Evolutionary conservation across 768 basidiomycete genomes (phyloP), one percentile per base, ranked within the genome.

Genomic region (Polyporus arcularius): DNA sequence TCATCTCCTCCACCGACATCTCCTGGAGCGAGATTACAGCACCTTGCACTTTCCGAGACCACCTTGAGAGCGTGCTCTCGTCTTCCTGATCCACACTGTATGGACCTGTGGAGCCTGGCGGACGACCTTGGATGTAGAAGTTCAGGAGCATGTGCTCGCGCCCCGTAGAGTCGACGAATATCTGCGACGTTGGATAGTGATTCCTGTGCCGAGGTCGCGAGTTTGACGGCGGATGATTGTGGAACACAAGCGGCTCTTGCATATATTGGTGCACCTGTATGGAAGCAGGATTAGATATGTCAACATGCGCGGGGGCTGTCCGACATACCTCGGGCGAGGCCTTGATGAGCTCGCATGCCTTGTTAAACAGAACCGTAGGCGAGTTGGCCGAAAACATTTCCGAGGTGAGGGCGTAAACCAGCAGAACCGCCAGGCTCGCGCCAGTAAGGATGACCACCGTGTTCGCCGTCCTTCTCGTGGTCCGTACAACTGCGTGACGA

Each of bases 371-470:
- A 30, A 91, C 89, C 4, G 92, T 92, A 5, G 92, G 89, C 30
- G 91, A 93, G 71, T 94, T 94, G 71, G 83, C 86, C n/a, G 92
- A 92, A 72, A 93, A 92, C 7, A 94, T 77, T 69, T 94, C 92
- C 7, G 92, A 88, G 15, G 88, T 87, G 35, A 94, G 79, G 21
- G 89, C 89, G 69, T 93, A 94, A 28, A 86, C 75, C 39, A 94
- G 81, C 41, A 94, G 80, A 7, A 83, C 82, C 32, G 90, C 90
- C 28, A 94, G 77, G 16, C 90, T 88, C 4, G 91, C 92, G n/a
- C 92, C 92, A 32, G 92, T 75, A 16, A 94, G 69, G 57, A 85
- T 84, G 43, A 85, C 82, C 8, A 78, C 74, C 26, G 84, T 63
- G 62, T 81, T 85, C 6, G 81, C 76, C 55, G 81, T 81, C 50